phyloP scores from a whole-genome alignment of 495 filamentous ascomycete species.

The Hyaloscypha variabilis region DNA sequence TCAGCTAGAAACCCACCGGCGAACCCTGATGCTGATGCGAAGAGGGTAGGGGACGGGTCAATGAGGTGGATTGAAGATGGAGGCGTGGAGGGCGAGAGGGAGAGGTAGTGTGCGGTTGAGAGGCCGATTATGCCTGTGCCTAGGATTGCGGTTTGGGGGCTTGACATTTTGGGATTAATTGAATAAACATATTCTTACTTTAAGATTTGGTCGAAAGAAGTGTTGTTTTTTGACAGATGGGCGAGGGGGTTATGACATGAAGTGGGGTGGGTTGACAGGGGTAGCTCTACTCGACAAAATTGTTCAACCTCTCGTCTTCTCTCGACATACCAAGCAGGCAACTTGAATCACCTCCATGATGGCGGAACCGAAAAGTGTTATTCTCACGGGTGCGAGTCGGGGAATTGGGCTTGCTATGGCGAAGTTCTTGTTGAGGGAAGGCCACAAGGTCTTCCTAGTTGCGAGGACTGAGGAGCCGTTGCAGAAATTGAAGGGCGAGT shows the following conservation, averaged over 20 bases:
- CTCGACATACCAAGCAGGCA: not conserved
- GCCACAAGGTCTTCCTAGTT: constrained; percentile 74
- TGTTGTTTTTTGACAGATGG: not conserved
- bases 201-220: not conserved
- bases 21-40: constrained; percentile 72
- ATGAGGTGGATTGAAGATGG: constrained; percentile 66
- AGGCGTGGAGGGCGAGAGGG: constrained; percentile 57
- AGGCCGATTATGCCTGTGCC: constrained; percentile 79
- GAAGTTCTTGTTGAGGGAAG: constrained; percentile 66
- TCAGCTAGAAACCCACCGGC: constrained; percentile 75
- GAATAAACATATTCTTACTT: not conserved
- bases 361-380: constrained; percentile 54
- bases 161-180: not conserved
- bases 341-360: constrained; percentile 10
- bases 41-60: constrained; percentile 65
- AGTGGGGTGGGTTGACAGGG: constrained; percentile 4
- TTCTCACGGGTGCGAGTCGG: constrained; percentile 71
- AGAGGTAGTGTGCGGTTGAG: constrained; percentile 78
- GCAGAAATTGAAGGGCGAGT: constrained; percentile 63
- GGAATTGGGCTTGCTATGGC: constrained; percentile 85
- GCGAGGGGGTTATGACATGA: not conserved
- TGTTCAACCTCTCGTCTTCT: not conserved
- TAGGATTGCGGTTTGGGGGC: constrained; percentile 63
- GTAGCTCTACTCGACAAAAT: constrained; percentile 14
- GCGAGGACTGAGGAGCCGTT: constrained; percentile 71